These are phyloP conservation scores for Panicum miliaceum DNA, from an alignment of 176 grass and related monocot species.

Conservation along the genomic window DNA sequence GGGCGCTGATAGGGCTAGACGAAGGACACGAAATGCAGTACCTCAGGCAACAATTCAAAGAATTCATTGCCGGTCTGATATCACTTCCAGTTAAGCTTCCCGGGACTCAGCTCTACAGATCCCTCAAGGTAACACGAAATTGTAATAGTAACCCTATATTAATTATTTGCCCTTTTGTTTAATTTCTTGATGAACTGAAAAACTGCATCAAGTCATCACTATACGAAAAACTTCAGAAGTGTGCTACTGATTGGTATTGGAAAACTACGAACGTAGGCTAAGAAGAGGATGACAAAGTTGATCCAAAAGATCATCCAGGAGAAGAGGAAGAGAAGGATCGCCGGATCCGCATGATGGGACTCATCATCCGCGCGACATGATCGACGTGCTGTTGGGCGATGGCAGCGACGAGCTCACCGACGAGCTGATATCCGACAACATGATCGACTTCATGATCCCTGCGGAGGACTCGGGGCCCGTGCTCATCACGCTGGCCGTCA, in stretches of 20 bases:
- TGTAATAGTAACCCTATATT: not conserved
- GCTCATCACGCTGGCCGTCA: conserved; percentile 86
- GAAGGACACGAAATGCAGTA: conserved; percentile 77
- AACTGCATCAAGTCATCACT: not conserved
- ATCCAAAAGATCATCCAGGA: conserved; percentile 84
- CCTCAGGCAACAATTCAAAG: conserved; percentile 80
- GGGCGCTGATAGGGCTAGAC: conserved; percentile 77
- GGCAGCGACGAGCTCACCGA: conserved; percentile 70
- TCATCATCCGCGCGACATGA: conserved; percentile 34
- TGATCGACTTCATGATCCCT: conserved; percentile 98
- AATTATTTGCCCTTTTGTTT: not conserved
- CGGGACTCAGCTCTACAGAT: conserved; percentile 77
- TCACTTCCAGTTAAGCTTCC: conserved; percentile 88
- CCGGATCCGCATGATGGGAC: not conserved
- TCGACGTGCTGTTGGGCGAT: conserved; percentile 76
- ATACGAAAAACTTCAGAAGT: not conserved
- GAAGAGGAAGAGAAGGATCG: conserved; percentile 55
- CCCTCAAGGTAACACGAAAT: conserved; percentile 55
- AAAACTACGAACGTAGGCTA: conserved; percentile 51
- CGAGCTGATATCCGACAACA: conserved; percentile 94
- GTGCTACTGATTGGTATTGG: no score
- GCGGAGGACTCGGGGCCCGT: conserved; percentile 96
- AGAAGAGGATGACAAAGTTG: conserved; percentile 81
- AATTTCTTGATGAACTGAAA: not conserved
- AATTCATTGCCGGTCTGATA: conserved; percentile 94